Base-by-base conservation (phyloP, 768 basidiomycete genomes). In the Sporobolomyces pararoseus region DNA sequence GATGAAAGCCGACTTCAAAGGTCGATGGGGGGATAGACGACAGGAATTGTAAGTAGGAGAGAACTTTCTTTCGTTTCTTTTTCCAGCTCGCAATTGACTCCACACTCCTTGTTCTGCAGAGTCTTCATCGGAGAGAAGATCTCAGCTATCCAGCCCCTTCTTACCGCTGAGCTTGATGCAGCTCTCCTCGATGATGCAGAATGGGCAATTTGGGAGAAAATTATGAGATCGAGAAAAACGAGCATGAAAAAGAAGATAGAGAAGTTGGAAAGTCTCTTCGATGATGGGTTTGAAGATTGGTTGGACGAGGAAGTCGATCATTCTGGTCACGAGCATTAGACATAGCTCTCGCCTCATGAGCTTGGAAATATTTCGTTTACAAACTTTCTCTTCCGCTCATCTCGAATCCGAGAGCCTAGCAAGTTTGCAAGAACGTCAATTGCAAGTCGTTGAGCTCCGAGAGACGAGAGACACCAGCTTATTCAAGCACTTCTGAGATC, bases 401-500 rank as follows among this genome's bases (percentile, higher is more conserved):
- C n/a, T n/a, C n/a, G n/a, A n/a, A n/a, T n/a, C n/a, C n/a, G n/a
- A n/a, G n/a, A n/a, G n/a, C n/a, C n/a, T n/a, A n/a, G n/a, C n/a
- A n/a, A n/a, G n/a, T n/a, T n/a, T n/a, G n/a, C n/a, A n/a, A n/a
- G n/a, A n/a, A n/a, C n/a, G n/a, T n/a, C n/a, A n/a, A n/a, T n/a
- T n/a, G n/a, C n/a, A n/a, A n/a, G n/a, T n/a, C n/a, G n/a, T n/a
- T n/a, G n/a, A n/a, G n/a, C n/a, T n/a, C n/a, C n/a, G n/a, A n/a
- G n/a, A n/a, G n/a, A n/a, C n/a, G n/a, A n/a, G n/a, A n/a, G n/a
- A n/a, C n/a, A n/a, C n/a, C n/a, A n/a, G n/a, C n/a, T n/a, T n/a
- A n/a, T n/a, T 54, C 53, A 54, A 54, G 32, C 35, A 16, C 53
- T 31, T 46, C 91, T 86, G 71, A 92, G 76, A 80, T 93, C 91